These are phyloP conservation scores for Fraxinus floribunda DNA, from an alignment of 305 asterid species.

Conservation along the genomic window DNA sequence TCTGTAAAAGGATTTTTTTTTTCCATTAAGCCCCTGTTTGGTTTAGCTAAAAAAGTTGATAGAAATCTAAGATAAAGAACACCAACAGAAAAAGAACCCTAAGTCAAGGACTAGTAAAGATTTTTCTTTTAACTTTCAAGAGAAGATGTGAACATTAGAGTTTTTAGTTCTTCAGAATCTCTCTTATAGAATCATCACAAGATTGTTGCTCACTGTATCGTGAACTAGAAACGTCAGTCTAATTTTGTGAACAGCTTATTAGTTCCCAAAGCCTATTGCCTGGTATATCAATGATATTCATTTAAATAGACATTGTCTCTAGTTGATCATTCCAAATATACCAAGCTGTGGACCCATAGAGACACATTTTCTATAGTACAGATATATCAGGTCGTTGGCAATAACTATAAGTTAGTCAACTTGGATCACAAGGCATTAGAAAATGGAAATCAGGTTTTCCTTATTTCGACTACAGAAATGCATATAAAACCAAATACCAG, in stretches of 20 bases:
- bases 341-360: not conserved
- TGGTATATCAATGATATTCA: not conserved
- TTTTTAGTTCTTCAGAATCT: not conserved
- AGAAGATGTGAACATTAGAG: not conserved
- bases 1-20: not conserved
- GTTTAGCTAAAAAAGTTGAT: not conserved
- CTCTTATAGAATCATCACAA: not conserved
- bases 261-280: not conserved
- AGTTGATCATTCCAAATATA: not conserved
- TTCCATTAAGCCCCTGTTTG: not conserved
- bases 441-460: not conserved
- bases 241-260: not conserved
- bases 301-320: not conserved
- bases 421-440: not conserved
- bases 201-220: not conserved
- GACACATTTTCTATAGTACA: not conserved
- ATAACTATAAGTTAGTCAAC: not conserved
- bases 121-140: not conserved
- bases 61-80: not conserved
- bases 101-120: not conserved
- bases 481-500: not conserved
- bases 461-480: not conserved
- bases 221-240: conserved; percentile 10
- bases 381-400: conserved; percentile 11
- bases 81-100: not conserved